Conservation (phyloP, 116 monocot genomes). For the Dioscorea cayenensis region DNA sequence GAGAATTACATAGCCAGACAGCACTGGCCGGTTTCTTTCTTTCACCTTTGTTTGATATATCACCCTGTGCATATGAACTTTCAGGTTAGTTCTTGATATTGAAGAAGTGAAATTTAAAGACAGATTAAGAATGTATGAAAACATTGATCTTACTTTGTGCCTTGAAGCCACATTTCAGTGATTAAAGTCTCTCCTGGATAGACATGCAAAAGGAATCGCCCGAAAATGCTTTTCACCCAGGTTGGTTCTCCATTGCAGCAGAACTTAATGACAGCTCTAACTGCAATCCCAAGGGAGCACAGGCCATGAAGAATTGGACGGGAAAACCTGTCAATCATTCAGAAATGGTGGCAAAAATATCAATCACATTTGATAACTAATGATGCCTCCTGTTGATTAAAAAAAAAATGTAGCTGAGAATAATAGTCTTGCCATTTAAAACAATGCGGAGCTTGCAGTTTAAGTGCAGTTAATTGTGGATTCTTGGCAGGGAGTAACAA, state of each 20-base stretch:
- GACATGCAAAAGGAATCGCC: conserved; percentile 91
- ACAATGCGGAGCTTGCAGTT: not conserved
- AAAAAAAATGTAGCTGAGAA: not conserved
- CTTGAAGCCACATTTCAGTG: conserved; percentile 90
- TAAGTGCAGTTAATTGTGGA: too few species aligned
- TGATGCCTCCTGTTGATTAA: too few species aligned
- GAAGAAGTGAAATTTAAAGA: too few species aligned
- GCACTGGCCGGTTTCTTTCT: conserved; percentile 58
- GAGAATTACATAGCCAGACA: conserved; percentile 67
- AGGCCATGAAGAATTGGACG: conserved; percentile 88
- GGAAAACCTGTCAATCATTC: conserved; percentile 43
- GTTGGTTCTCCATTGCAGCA: conserved; percentile 65
- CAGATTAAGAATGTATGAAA: not conserved
- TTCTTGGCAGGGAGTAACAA: too few species aligned
- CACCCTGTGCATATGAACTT: conserved; percentile 29
- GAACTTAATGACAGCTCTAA: conserved; percentile 64
- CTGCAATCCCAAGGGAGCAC: conserved; percentile 73
- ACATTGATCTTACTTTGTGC: conserved; percentile 40
- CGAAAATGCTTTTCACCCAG: conserved; percentile 63
- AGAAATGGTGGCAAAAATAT: not conserved
- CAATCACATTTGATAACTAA: too few species aligned
- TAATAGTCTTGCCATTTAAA: not conserved
- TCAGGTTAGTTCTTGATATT: not conserved
- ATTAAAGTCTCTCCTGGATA: conserved; percentile 85
- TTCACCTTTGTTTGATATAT: conserved; percentile 77